Evolutionary conservation across 2,329 filamentous ascomycete species (phyloP).

Genomic region (Myriosclerotinia duriaeana): DNA sequence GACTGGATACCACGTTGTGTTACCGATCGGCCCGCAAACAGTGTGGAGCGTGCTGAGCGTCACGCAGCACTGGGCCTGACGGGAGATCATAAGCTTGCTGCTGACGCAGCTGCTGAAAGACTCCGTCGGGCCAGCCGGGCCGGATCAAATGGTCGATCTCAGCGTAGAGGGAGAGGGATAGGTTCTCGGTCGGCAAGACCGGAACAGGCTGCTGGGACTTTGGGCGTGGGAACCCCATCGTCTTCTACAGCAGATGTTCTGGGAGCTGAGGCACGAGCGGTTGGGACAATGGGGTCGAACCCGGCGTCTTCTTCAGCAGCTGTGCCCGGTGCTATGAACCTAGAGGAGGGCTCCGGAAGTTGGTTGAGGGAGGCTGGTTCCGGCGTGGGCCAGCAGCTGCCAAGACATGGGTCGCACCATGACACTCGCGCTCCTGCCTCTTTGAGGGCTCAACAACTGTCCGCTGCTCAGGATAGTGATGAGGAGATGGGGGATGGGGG

Average conservation of each 20-base stretch:
- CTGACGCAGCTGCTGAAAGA: constrained; percentile 9
- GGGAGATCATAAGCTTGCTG: neutral
- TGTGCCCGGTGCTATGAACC: neutral
- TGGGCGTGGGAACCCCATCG: neutral
- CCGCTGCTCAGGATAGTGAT: no score
- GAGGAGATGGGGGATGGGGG: no score
- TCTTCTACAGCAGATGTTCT: neutral
- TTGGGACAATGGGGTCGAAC: neutral
- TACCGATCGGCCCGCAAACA: neutral
- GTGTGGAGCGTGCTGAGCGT: neutral
- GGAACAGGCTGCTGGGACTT: neutral
- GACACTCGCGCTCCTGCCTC: neutral
- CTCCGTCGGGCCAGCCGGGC: neutral
- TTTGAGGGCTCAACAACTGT: neutral
- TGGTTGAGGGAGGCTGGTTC: neutral
- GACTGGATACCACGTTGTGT: neutral
- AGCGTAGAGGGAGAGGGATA: no score
- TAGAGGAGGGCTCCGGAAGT: neutral
- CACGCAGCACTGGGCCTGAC: neutral
- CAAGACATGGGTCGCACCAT: constrained; percentile 1
- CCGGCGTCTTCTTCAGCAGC: neutral
- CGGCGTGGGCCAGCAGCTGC: neutral
- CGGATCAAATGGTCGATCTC: neutral
- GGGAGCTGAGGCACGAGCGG: neutral
- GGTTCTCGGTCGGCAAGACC: neutral